Conservation (phyloP, 163 green algal genomes). For the Chlamydomonas reinhardtii region DNA sequence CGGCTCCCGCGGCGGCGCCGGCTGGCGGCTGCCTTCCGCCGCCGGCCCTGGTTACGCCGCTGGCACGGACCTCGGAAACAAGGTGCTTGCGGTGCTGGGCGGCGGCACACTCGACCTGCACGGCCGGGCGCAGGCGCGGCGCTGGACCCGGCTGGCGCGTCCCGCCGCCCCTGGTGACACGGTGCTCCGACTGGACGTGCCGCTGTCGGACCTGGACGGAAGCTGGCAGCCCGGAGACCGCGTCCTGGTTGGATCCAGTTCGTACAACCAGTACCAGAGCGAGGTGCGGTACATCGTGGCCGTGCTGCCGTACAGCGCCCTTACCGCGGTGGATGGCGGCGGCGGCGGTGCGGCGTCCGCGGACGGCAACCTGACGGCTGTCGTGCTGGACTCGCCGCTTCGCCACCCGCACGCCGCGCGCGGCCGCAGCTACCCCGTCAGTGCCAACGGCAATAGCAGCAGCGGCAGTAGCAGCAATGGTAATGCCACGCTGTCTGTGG, state of each 20-base stretch:
- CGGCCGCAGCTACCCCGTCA: too few species aligned
- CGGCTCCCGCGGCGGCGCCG: not conserved
- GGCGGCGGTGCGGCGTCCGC: not conserved
- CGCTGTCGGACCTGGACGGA: conserved; percentile 8
- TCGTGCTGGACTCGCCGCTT: conserved; percentile 12
- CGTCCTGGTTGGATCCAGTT: conserved; percentile 26
- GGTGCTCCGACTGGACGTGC: conserved; percentile 52
- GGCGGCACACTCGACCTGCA: conserved; percentile 61
- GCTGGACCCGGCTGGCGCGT: conserved; percentile 55
- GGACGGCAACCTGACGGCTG: not conserved
- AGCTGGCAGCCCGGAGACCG: conserved; percentile 21
- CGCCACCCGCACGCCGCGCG: not conserved
- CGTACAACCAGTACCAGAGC: conserved; percentile 50
- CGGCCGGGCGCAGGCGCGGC: conserved; percentile 16
- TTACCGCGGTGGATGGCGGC: not conserved
- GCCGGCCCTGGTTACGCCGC: conserved; percentile 29
- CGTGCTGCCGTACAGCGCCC: conserved; percentile 6
- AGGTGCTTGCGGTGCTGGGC: conserved; percentile 54
- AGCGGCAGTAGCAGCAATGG: too few species aligned
- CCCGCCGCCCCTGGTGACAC: conserved; percentile 9
- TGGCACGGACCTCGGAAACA: conserved; percentile 26
- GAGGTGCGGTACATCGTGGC: conserved; percentile 38
- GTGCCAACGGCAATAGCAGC: too few species aligned
- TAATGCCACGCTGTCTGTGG: not conserved
- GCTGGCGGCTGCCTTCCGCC: not conserved